A percentile compares a stretch with the other conserved stretches of the same genome.
These are phyloP conservation scores for Phragmites australis DNA, from an alignment of 176 grass and related monocot genomes.

Conservation along the genomic window DNA sequence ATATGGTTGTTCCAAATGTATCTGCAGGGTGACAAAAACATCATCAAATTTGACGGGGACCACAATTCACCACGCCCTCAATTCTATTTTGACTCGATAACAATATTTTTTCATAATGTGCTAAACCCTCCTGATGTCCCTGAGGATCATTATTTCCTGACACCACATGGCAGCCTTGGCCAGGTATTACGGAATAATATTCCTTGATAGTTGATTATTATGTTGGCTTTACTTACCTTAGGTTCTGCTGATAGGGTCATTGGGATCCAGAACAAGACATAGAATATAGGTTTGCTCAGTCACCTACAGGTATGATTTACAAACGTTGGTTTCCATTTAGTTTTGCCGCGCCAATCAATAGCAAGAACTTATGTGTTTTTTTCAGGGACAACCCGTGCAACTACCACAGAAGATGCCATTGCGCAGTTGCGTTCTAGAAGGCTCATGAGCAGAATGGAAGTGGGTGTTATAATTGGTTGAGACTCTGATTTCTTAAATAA, in stretches of 20 bases:
- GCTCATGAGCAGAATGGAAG: constrained; percentile 94
- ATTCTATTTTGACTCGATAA: constrained; percentile 98
- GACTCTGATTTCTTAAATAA: constrained; percentile 14
- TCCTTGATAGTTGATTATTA: neutral
- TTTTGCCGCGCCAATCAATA: constrained; percentile 7
- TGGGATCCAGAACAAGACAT: constrained; percentile 75
- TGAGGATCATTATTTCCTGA: constrained; percentile 60
- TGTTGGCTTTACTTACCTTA: constrained; percentile 39
- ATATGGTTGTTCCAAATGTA: constrained; percentile 38
- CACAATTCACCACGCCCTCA: constrained; percentile 98
- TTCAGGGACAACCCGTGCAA: constrained; percentile 46
- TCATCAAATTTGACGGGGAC: constrained; percentile 99
- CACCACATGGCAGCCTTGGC: constrained; percentile 48
- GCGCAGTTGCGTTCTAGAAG: constrained; percentile 83
- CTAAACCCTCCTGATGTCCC: constrained; percentile 75
- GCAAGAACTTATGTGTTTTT: constrained; percentile 2
- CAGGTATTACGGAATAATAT: constrained; percentile 53
- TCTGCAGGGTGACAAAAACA: constrained; percentile 98
- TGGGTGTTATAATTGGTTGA: constrained; percentile 37
- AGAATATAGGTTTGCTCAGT: constrained; percentile 64
- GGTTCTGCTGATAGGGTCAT: constrained; percentile 53
- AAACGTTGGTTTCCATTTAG: constrained; percentile 25
- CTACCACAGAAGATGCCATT: constrained; percentile 94
- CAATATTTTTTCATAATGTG: constrained; percentile 99
- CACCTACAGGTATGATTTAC: constrained; percentile 59